phyloP scores from a whole-genome alignment of 2,329 filamentous ascomycete species.

The Colletotrichum costaricense region DNA sequence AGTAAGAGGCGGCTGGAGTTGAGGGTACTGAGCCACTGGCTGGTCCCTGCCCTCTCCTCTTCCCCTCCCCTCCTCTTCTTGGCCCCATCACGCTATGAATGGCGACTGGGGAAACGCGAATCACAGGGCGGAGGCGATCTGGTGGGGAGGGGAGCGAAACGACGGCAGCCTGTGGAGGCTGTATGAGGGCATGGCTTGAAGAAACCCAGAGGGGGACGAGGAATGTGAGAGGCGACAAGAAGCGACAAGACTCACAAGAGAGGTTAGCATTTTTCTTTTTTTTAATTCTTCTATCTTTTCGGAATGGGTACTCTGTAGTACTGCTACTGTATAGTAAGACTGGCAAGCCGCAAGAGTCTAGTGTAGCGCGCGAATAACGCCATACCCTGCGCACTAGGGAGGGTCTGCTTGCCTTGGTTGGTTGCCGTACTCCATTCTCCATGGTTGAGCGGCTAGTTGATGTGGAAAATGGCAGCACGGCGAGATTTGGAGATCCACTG shows the following conservation, averaged over 20 bases:
- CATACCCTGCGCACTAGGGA: constrained; percentile 32
- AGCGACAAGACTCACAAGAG: constrained; percentile 12
- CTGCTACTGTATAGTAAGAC: not conserved
- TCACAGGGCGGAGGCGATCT: constrained; percentile 34
- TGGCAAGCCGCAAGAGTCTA: constrained; percentile 12
- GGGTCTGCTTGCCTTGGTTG: constrained; percentile 34
- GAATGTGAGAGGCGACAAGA: not conserved
- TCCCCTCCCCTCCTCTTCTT: constrained; percentile 18
- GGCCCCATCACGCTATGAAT: constrained; percentile 25
- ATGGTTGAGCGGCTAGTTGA: constrained; percentile 34
- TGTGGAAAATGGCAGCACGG: constrained; percentile 35
- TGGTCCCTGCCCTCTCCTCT: constrained; percentile 21
- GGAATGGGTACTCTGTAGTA: constrained; percentile 9
- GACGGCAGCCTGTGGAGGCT: constrained; percentile 32
- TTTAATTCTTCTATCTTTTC: constrained; percentile 7
- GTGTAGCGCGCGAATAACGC: constrained; percentile 37
- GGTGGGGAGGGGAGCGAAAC: constrained; percentile 33
- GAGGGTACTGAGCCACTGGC: not conserved
- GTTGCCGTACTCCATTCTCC: constrained; percentile 30
- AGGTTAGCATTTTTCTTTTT: constrained; percentile 20
- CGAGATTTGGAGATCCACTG: constrained; percentile 35
- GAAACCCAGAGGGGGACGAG: constrained; percentile 20
- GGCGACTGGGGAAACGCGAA: constrained; percentile 34
- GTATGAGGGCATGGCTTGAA: constrained; percentile 13
- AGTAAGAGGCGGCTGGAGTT: constrained; percentile 29